phyloP scores from a whole-genome alignment of 1,139 yeast species.

The Geotrichum cucujoidarum region DNA sequence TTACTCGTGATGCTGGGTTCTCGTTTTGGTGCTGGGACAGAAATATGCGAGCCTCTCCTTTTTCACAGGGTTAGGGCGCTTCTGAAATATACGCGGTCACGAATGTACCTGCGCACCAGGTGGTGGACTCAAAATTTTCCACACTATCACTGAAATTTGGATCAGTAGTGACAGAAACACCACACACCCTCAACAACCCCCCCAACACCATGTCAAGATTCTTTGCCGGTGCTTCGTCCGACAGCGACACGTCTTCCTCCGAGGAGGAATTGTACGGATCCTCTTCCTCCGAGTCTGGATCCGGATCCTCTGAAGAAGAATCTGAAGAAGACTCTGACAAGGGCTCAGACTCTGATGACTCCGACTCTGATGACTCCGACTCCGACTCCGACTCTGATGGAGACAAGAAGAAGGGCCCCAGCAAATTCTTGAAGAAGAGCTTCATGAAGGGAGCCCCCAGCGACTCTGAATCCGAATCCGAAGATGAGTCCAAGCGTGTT shows the following conservation, averaged over 20 bases:
- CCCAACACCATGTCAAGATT: conserved; percentile 58
- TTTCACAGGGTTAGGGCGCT: too few relatives aligned
- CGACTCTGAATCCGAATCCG: conserved; percentile 52
- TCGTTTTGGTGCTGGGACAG: too few relatives aligned
- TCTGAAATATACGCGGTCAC: neutral
- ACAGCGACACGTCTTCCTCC: conserved; percentile 58
- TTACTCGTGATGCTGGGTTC: too few relatives aligned
- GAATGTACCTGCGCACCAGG: neutral
- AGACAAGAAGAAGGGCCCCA: conserved; percentile 41
- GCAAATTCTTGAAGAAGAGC: conserved; percentile 54
- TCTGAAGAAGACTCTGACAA: conserved; percentile 34
- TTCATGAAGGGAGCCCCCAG: conserved; percentile 42
- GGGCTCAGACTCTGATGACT: conserved; percentile 35
- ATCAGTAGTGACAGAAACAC: neutral
- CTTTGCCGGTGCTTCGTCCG: conserved; percentile 57
- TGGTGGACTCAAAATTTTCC: neutral
- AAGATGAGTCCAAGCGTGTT: conserved; percentile 61
- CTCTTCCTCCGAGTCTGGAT: conserved; percentile 43
- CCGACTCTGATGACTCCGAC: conserved; percentile 40
- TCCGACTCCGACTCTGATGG: conserved; percentile 43
- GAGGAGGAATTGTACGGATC: conserved; percentile 72
- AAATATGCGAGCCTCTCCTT: too few relatives aligned
- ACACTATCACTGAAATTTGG: too few relatives aligned
- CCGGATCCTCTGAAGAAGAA: conserved; percentile 21
- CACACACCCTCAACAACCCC: neutral